Evolutionary conservation across 345 rosid species (phyloP).

Genomic region (Arabis alpina): DNA sequence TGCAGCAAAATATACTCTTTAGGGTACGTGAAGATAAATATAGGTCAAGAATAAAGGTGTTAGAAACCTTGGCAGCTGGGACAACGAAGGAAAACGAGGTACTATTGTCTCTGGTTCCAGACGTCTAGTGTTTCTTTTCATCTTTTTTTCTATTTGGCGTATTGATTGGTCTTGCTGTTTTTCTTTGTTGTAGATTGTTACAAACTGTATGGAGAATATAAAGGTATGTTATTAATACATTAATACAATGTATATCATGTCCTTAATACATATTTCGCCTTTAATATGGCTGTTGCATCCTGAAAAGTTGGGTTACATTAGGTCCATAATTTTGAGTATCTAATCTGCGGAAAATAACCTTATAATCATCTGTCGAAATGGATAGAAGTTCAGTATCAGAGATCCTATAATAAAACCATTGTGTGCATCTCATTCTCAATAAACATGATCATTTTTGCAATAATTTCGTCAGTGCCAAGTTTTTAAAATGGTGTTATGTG

Average conservation of each 20-base stretch:
- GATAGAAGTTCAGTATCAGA: constrained; percentile 21
- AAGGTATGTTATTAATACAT: constrained; percentile 45
- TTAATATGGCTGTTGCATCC: constrained; percentile 11
- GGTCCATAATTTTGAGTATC: constrained; percentile 1
- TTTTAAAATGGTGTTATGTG: constrained; percentile 9
- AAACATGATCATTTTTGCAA: constrained; percentile 16
- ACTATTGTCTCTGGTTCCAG: constrained; percentile 33
- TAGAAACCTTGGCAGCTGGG: constrained; percentile 83
- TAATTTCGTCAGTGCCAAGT: background rate
- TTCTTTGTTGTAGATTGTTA: constrained; percentile 47
- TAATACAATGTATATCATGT: constrained; percentile 2
- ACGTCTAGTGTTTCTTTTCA: constrained; percentile 9
- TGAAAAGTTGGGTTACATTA: constrained; percentile 8
- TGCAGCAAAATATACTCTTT: constrained; percentile 78
- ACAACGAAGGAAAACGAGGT: constrained; percentile 82
- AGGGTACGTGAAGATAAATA: constrained; percentile 75
- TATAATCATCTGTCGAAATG: background rate
- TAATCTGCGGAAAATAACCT: constrained; percentile 3
- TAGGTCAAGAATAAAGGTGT: constrained; percentile 67
- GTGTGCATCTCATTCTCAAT: background rate
- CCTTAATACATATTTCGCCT: too few species aligned
- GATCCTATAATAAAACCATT: background rate
- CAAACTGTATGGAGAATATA: constrained; percentile 51
- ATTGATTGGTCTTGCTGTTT: constrained; percentile 31
- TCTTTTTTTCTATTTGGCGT: background rate